Evolutionary conservation across 108 stramenopile species (phyloP), one percentile per base, ranked within the genome.

Genomic region (Mayamaea pseudoterrestris): DNA sequence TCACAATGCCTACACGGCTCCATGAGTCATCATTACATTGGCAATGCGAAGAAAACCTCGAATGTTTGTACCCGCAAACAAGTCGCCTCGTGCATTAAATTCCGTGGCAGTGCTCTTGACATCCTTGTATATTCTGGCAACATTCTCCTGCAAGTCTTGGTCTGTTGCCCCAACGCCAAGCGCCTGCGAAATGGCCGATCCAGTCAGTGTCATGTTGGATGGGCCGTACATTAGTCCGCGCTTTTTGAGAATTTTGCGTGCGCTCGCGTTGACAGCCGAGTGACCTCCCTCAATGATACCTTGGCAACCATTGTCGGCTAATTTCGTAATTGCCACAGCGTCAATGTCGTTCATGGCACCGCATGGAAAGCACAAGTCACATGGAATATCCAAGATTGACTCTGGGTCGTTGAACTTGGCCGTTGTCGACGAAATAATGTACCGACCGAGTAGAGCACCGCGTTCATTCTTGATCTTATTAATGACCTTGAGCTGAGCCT

Each of bases 31-130:
- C 94, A 98, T 97, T 39, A 67, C 82, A 58, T 96, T 91, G 4
- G 93, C 98, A 13, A 98, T 93, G 36, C 90, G 74, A 50, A 94
- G 67, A 57, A 98, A 98, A 55, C 92, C 95, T 16, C 76, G 79
- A 71, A 98, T 96, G 57, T 74, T 89, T 8, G 86, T 69, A 23
- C 94, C 94, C 18, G 76, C 79, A 47, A 67, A 78, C 48, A 94
- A 56, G 58, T 97, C 96, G 2, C 96, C 93, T 35, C 93, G 75
- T 14, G 71, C 78, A 65, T 97, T 94, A 64, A 95, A 97, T 65
- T 97, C 95, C 18, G 79, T 58, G 20, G 95, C 95, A 13, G 95
- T 87, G 13, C 41, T 53, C 61, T 94, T 95, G 50, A 93, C 88
- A 47, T 90, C 91, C 13, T 54, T 54, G 52, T 83, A 95, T 43